phyloP scores from a whole-genome alignment of 257 asterid genomes.

The Cordia subcordata region DNA sequence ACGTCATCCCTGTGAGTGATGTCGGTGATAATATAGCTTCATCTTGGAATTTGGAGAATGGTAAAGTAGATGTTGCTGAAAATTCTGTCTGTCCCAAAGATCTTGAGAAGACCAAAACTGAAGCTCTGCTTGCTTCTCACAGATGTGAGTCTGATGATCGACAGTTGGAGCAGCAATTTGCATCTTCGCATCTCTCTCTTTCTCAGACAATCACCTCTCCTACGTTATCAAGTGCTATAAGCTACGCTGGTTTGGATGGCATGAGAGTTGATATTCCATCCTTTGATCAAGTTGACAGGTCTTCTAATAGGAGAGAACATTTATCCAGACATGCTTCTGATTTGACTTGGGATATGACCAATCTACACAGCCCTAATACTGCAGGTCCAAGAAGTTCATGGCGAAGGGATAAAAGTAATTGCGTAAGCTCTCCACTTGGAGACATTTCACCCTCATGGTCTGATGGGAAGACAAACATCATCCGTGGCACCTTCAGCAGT shows the following conservation, averaged over 20 bases:
- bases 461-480: slow-evolving; percentile 47
- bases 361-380: slow-evolving; percentile 36
- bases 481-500: slow-evolving; percentile 50
- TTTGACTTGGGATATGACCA: slow-evolving; percentile 34
- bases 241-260: slow-evolving; percentile 33
- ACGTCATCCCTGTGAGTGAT: slow-evolving; percentile 16
- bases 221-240: neutral
- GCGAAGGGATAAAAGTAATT: slow-evolving; percentile 41
- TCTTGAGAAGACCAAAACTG: slow-evolving; percentile 19
- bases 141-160: slow-evolving; percentile 20
- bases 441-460: slow-evolving; percentile 53
- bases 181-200: slow-evolving; percentile 21
- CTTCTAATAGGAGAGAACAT: slow-evolving; percentile 25
- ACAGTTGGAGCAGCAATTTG: slow-evolving; percentile 22
- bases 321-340: slow-evolving; percentile 37
- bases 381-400: slow-evolving; percentile 33
- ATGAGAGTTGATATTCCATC: slow-evolving; percentile 57
- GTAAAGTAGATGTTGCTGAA: slow-evolving; percentile 14
- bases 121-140: slow-evolving; percentile 17
- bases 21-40: slow-evolving; percentile 18
- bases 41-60: slow-evolving; percentile 21
- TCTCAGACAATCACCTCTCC: slow-evolving; percentile 21
- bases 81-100: slow-evolving; percentile 10
- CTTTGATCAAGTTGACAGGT: slow-evolving; percentile 33
- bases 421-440: slow-evolving; percentile 43